A percentile compares a stretch with the other conserved stretches of the same genome.
phyloP scores from a whole-genome alignment of 495 filamentous ascomycete species.

The Penicillium herquei region DNA sequence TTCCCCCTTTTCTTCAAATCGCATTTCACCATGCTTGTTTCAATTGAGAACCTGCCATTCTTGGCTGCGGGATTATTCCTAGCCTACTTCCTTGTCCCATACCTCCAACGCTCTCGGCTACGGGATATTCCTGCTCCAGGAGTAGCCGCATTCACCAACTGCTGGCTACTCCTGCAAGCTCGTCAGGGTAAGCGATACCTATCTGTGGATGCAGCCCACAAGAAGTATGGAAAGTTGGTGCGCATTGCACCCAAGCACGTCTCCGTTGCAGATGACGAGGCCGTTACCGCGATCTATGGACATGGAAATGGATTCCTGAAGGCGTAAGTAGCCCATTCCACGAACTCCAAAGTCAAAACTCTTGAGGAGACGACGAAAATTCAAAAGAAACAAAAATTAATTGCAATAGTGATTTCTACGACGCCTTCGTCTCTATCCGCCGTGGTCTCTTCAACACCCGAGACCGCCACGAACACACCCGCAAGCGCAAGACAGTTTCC shows the following conservation, averaged over 20 bases:
- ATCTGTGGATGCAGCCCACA: constrained; percentile 68
- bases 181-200: constrained; percentile 66
- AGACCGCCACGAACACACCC: constrained; percentile 76
- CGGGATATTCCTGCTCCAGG: constrained; percentile 67
- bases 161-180: constrained; percentile 72
- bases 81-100: constrained; percentile 67
- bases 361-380: neutral
- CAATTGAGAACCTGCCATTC: constrained; percentile 58
- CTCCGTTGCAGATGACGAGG: constrained; percentile 57
- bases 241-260: constrained; percentile 60
- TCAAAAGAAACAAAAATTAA: constrained; percentile 1
- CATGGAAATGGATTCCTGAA: constrained; percentile 75
- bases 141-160: constrained; percentile 65
- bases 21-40: constrained; percentile 32
- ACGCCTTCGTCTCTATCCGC: constrained; percentile 85
- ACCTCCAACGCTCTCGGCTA: constrained; percentile 63
- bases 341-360: neutral
- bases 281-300: constrained; percentile 58
- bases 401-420: constrained; percentile 70
- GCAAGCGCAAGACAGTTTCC: constrained; percentile 86
- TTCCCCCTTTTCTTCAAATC: neutral
- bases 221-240: constrained; percentile 63
- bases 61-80: constrained; percentile 50
- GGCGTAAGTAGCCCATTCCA: constrained; percentile 44
- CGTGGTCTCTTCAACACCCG: constrained; percentile 90